Conservation (phyloP, 495 filamentous ascomycete species). For the Aspergillus incahuasiensis region DNA sequence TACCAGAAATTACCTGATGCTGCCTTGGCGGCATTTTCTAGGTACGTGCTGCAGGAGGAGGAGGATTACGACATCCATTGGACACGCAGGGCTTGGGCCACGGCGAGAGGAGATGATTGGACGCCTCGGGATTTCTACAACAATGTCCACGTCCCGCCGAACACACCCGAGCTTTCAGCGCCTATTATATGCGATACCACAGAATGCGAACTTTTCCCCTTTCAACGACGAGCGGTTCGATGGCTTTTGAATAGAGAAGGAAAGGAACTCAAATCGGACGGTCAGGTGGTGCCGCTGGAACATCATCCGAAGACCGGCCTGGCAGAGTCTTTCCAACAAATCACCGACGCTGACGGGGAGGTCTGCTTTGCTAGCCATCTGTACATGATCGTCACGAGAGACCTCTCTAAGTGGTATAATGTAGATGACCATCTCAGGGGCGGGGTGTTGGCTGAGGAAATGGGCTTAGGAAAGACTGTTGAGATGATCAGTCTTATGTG, state of each 20-base stretch:
- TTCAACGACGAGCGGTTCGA: constrained; percentile 64
- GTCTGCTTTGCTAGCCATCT: constrained; percentile 59
- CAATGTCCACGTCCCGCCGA: constrained; percentile 54
- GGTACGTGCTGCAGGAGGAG: constrained; percentile 28
- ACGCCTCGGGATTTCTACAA: constrained; percentile 60
- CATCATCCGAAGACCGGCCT: constrained; percentile 15
- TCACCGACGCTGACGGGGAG: constrained; percentile 46
- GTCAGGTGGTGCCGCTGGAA: constrained; percentile 20
- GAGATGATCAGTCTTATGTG: constrained; percentile 78
- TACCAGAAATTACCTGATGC: constrained; percentile 16
- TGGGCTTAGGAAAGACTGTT: constrained; percentile 94
- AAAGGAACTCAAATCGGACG: constrained; percentile 32
- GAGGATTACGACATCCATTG: constrained; percentile 6
- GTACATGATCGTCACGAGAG: constrained; percentile 55
- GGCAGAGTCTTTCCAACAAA: constrained; percentile 32
- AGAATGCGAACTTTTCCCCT: constrained; percentile 59
- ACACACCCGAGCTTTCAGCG: constrained; percentile 31
- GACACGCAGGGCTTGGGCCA: neutral
- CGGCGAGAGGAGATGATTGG: constrained; percentile 26
- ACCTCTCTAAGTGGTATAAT: constrained; percentile 43
- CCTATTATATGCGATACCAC: constrained; percentile 39
- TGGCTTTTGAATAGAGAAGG: constrained; percentile 66
- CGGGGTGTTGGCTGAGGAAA: constrained; percentile 85
- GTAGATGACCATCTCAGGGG: constrained; percentile 40
- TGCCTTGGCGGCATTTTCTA: constrained; percentile 24